Base-by-base conservation (phyloP, 169 alveolate species). In the Cryptosporidium viatorum region DNA sequence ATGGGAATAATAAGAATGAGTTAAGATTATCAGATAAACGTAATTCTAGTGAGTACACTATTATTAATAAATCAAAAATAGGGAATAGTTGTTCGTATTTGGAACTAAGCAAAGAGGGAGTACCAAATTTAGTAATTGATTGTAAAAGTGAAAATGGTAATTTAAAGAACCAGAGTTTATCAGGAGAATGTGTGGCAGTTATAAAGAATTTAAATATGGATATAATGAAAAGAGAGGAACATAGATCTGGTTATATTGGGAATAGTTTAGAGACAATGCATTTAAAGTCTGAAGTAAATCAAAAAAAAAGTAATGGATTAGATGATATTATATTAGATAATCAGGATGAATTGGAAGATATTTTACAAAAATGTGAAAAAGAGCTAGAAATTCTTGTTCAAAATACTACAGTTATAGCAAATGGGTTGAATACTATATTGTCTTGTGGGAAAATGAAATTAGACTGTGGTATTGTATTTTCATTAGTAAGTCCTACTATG, bases 401-500 rank as follows among this genome's bases (percentile, higher is more conserved):
- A n/a, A 41, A 31, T 18, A 45, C 89, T 33, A 80, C 89, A 14
- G 59, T 80, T 18, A 80, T 80, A 67, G 89, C 67, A 60, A 80
- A 80, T 41, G 89, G 74, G 2, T 48, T 80, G 52, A 80, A 39
- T 18, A 60, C 73, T 16, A 21, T 62, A 5, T 45, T 80, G 10
- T 26, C 89, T 14, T 33, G 69, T 9, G 52, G 33, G 39, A 80
- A 59, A 31, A 23, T 50, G 31, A 80, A 45, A 50, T 62, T 80
- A 50, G 89, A 80, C 39, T 80, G 67, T 65, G 75, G 80, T 41
- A 29, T 80, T 18, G 48, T 80, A 21, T 80, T 80, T 43, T 80
- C 89, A 26, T 35, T 80, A 18, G 89, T 80, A 1, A 62, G 80
- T 41, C 89, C 89, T 9, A 80, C 89, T 23, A 80, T 80, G 89